Conservation (phyloP, 192 early-diverging fungal species). For the Linnemannia exigua region DNA sequence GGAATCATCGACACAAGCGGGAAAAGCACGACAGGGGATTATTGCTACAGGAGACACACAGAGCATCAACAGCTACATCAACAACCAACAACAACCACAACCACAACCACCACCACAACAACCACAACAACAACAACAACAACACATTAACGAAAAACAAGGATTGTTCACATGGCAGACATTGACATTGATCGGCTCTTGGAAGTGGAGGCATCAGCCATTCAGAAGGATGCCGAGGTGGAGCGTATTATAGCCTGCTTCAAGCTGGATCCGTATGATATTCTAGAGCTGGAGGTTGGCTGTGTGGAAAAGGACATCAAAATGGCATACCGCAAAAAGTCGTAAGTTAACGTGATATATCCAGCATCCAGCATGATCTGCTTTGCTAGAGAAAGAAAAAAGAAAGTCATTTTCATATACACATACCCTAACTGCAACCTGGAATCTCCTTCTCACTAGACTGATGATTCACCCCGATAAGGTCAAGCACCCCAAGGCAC, state of each 20-base stretch:
- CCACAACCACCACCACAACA: neutral
- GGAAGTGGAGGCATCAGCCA: slow-evolving; percentile 57
- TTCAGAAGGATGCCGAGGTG: slow-evolving; percentile 71
- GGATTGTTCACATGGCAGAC: slow-evolving; percentile 42
- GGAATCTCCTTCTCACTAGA: slow-evolving; percentile 10
- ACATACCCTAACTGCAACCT: neutral
- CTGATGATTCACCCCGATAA: slow-evolving; percentile 76
- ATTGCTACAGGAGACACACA: too few species aligned
- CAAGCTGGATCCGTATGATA: slow-evolving; percentile 69
- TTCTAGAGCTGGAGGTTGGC: slow-evolving; percentile 62
- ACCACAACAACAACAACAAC: neutral
- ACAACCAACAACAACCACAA: neutral
- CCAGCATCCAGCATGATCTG: neutral
- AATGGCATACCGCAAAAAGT: slow-evolving; percentile 71
- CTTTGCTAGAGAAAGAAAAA: neutral
- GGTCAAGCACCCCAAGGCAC: slow-evolving; percentile 64
- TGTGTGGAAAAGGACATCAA: slow-evolving; percentile 66
- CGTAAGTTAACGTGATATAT: slow-evolving; percentile 32
- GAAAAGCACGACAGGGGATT: too few species aligned
- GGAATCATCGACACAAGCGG: too few species aligned
- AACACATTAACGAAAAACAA: neutral
- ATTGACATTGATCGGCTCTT: slow-evolving; percentile 66
- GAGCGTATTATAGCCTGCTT: slow-evolving; percentile 69
- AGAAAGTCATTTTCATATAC: neutral
- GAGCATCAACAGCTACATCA: neutral